Evolutionary conservation across 2,329 filamentous ascomycete genomes (phyloP).

Genomic region (Hymenoscyphus scutula): DNA sequence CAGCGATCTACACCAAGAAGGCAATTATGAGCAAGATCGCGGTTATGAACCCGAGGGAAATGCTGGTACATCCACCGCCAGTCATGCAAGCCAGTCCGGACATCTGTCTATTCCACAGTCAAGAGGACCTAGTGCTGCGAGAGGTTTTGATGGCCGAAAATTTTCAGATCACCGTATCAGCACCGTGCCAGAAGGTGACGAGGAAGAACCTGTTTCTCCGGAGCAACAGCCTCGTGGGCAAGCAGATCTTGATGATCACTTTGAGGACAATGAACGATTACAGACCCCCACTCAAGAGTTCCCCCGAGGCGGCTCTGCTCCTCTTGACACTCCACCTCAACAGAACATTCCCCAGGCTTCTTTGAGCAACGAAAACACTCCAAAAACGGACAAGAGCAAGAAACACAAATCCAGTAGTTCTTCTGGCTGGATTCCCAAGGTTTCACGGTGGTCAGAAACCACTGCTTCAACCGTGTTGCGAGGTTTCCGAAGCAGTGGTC

Average conservation of each 20-base stretch:
- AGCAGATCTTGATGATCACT: constrained; percentile 50
- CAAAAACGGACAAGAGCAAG: constrained; percentile 66
- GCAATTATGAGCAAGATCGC: constrained; percentile 64
- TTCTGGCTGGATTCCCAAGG: constrained; percentile 79
- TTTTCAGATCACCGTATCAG: constrained; percentile 80
- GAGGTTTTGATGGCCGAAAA: constrained; percentile 43
- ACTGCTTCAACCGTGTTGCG: constrained; percentile 84
- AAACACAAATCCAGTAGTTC: constrained; percentile 88
- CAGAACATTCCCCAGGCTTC: constrained; percentile 39
- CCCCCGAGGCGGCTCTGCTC: constrained; percentile 52
- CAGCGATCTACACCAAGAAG: constrained; percentile 62
- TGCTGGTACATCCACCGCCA: constrained; percentile 71
- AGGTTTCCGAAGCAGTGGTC: constrained; percentile 67
- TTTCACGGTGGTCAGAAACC: constrained; percentile 96
- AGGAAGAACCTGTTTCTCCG: constrained; percentile 39
- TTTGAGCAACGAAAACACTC: constrained; percentile 78
- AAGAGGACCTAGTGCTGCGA: constrained; percentile 44
- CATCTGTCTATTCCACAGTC: constrained; percentile 62
- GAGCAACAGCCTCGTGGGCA: constrained; percentile 44
- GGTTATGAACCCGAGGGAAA: constrained; percentile 84
- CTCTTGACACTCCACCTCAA: constrained; percentile 59
- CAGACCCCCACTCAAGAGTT: constrained; percentile 59
- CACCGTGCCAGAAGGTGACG: constrained; percentile 81
- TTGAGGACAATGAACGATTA: constrained; percentile 57
- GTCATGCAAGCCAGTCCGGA: constrained; percentile 71